These are phyloP conservation scores for Gnetum montanum DNA, from an alignment of 75 land plant species.

Conservation along the genomic window DNA sequence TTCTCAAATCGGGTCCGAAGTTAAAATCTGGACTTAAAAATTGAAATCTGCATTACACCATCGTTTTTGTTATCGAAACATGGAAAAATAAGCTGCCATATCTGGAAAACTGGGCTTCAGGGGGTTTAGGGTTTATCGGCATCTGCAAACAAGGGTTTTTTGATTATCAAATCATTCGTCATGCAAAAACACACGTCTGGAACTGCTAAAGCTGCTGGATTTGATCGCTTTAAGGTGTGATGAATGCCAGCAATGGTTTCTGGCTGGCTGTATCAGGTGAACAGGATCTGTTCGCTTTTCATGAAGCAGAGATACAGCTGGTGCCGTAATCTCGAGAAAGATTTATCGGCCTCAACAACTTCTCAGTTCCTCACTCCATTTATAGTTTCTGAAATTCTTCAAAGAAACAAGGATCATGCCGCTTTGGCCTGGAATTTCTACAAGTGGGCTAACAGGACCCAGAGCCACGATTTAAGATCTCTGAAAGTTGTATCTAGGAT, in stretches of 20 bases:
- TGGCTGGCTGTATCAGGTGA: background rate
- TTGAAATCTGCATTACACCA: too few species aligned
- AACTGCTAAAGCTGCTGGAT: too few species aligned
- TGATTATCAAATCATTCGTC: too few species aligned
- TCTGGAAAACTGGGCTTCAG: too few species aligned
- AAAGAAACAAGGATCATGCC: background rate
- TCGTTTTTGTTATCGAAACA: too few species aligned
- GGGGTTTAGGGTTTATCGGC: too few species aligned
- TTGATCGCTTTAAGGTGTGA: too few species aligned
- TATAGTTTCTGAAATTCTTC: conserved; percentile 1
- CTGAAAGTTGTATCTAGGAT: background rate
- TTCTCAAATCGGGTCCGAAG: too few species aligned
- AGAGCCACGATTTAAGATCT: background rate
- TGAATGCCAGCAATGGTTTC: background rate
- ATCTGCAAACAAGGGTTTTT: too few species aligned
- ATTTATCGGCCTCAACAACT: background rate
- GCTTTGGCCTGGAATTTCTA: conserved; percentile 4
- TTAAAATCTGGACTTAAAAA: too few species aligned
- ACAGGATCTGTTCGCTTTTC: background rate
- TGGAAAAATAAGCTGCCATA: too few species aligned
- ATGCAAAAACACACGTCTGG: too few species aligned
- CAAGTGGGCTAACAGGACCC: background rate
- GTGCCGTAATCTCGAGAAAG: conserved; percentile 2
- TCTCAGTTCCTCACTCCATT: conserved; percentile 2
- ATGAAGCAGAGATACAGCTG: background rate